These are phyloP conservation scores for Rugonectria rugulosa DNA, from an alignment of 2,329 filamentous ascomycete species.

Conservation along the genomic window DNA sequence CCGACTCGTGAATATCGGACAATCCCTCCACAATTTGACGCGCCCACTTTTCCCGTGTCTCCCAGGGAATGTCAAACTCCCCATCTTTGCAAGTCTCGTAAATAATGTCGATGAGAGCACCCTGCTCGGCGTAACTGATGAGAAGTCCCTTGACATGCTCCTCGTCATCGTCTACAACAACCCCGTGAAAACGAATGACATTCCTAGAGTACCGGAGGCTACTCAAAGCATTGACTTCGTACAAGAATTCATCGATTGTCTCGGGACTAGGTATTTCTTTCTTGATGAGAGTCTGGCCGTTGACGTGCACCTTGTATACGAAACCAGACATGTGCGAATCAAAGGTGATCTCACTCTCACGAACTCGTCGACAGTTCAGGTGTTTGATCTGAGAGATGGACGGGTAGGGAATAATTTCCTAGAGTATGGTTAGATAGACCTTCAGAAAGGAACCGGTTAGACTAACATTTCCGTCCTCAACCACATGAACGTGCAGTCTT, in stretches of 20 bases:
- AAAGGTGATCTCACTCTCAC: constrained; percentile 80
- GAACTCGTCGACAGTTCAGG: constrained; percentile 69
- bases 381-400: constrained; percentile 76
- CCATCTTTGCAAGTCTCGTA: constrained; percentile 76
- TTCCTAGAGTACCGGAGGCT: constrained; percentile 74
- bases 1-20: constrained; percentile 91
- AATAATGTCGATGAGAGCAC: constrained; percentile 88
- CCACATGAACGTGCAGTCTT: constrained; percentile 92
- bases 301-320: constrained; percentile 87
- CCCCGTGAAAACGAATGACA: constrained; percentile 86
- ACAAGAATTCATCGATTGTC: constrained; percentile 94
- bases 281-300: constrained; percentile 80
- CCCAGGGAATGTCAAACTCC: constrained; percentile 68
- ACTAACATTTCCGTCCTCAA: constrained; percentile 86
- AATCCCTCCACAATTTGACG: constrained; percentile 89
- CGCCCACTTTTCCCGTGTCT: constrained; percentile 84
- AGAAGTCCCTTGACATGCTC: constrained; percentile 85
- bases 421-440: constrained; percentile 24
- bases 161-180: constrained; percentile 90
- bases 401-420: constrained; percentile 91
- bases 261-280: constrained; percentile 98
- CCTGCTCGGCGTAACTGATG: constrained; percentile 86
- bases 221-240: constrained; percentile 95
- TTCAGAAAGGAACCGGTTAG: background rate
- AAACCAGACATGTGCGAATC: constrained; percentile 96